These are phyloP conservation scores for Vachellia collinsii DNA, from an alignment of 306 rosid genomes.

Conservation along the genomic window DNA sequence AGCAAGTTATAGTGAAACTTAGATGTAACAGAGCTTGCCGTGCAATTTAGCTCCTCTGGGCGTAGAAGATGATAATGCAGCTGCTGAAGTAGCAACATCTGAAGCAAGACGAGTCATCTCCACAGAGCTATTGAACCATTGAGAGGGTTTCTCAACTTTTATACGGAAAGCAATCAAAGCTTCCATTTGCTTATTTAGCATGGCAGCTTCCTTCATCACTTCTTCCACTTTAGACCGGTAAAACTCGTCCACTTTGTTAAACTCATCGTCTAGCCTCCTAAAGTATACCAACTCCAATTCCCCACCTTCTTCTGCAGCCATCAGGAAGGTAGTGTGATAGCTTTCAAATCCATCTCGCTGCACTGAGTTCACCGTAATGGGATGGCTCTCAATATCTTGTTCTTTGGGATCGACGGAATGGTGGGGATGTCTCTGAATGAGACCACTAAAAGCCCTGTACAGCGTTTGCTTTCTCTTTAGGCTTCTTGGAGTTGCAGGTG, in stretches of 20 bases:
- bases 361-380: conserved; percentile 55
- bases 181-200: conserved; percentile 67
- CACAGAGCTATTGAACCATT: conserved; percentile 39
- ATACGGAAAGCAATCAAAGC: conserved; percentile 70
- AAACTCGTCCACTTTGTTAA: conserved; percentile 66
- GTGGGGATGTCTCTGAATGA: conserved; percentile 41
- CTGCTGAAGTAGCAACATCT: conserved; percentile 51
- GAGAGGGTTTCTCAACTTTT: conserved; percentile 62
- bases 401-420: conserved; percentile 26
- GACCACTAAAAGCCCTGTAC: conserved; percentile 75
- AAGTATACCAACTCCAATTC: conserved; percentile 62
- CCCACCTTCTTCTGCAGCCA: conserved; percentile 64
- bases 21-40: conserved; percentile 29
- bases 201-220: conserved; percentile 60
- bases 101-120: conserved; percentile 68
- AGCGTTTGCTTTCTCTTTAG: conserved; percentile 57
- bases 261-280: conserved; percentile 56
- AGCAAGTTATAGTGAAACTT: neutral
- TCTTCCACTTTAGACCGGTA: conserved; percentile 59
- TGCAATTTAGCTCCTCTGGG: conserved; percentile 43
- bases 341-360: conserved; percentile 36
- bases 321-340: conserved; percentile 55
- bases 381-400: conserved; percentile 60
- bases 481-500: conserved; percentile 30
- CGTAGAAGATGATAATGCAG: conserved; percentile 55